A percentile compares a stretch with the other conserved stretches of the same genome.
phyloP scores from a whole-genome alignment of 2,329 filamentous ascomycete species.

The Plenodomus tracheiphilus region DNA sequence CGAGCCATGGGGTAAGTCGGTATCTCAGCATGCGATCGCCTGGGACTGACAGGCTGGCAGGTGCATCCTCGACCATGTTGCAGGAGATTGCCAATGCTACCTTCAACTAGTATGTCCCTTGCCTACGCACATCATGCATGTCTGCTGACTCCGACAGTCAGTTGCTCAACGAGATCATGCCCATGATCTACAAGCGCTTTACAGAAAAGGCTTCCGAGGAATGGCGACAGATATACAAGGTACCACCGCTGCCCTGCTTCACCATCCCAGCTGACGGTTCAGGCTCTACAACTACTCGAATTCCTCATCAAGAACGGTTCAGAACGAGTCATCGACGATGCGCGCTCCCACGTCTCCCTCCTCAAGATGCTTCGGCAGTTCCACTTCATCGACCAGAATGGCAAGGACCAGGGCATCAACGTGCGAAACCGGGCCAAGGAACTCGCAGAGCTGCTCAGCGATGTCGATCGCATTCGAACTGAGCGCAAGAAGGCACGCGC shows the following conservation, averaged over 20 bases:
- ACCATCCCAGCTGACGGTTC: conserved; percentile 17
- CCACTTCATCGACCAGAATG: conserved; percentile 93
- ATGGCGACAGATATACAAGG: conserved; percentile 99
- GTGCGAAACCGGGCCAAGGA: conserved; percentile 97
- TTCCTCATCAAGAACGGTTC: conserved; percentile 98
- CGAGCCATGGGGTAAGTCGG: conserved; percentile 84
- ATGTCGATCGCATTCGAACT: conserved; percentile 79
- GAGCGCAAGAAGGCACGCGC: conserved; percentile 84
- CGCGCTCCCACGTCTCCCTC: conserved; percentile 89
- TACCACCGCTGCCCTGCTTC: conserved; percentile 38
- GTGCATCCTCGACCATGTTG: conserved; percentile 84
- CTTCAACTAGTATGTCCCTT: conserved; percentile 82
- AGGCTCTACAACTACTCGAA: conserved; percentile 87
- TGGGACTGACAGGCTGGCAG: conserved; percentile 25
- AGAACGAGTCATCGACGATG: conserved; percentile 95
- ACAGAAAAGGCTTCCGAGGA: conserved; percentile 98
- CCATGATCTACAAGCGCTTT: conserved; percentile 99
- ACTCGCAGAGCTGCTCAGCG: conserved; percentile 86
- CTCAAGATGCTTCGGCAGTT: conserved; percentile 99
- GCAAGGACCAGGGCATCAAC: conserved; percentile 97
- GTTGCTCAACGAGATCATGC: conserved; percentile 98
- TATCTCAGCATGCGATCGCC: conserved; percentile 53
- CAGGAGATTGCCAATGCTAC: conserved; percentile 98
- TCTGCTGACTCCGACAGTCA: conserved; percentile 62
- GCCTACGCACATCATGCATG: background rate